phyloP scores from a whole-genome alignment of 108 stramenopile species.

The Thalassiosira profunda region DNA sequence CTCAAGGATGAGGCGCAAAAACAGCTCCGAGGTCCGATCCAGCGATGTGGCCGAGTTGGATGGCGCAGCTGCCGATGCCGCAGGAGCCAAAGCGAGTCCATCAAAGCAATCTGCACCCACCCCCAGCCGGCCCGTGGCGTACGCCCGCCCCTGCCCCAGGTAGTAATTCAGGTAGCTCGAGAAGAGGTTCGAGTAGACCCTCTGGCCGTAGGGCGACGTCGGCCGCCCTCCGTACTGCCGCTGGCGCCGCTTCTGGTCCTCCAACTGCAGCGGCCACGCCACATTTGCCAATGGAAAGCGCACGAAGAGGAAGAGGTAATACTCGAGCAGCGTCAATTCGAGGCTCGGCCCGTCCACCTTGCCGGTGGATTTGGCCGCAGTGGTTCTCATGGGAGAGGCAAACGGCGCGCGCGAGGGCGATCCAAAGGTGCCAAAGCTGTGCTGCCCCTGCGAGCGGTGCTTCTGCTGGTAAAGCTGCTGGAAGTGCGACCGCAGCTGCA shows the following conservation, averaged over 20 bases:
- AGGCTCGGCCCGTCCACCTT: conserved; percentile 16
- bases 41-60: not conserved
- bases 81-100: not conserved
- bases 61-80: too few relatives aligned
- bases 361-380: conserved; percentile 9
- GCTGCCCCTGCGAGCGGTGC: too few relatives aligned
- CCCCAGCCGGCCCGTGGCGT: conserved; percentile 11
- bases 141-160: conserved; percentile 39
- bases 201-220: conserved; percentile 60
- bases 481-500: conserved; percentile 18
- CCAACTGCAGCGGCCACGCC: conserved; percentile 3
- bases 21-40: conserved; percentile 61
- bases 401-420: conserved; percentile 3
- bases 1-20: conserved; percentile 72
- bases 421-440: too few relatives aligned
- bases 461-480: not conserved
- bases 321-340: conserved; percentile 73
- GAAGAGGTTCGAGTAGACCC: conserved; percentile 68
- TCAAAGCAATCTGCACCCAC: conserved; percentile 7
- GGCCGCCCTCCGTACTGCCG: not conserved
- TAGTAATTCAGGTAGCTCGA: conserved; percentile 59
- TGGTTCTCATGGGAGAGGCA: not conserved
- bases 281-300: conserved; percentile 71
- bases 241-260: conserved; percentile 13
- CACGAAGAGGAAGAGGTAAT: conserved; percentile 67